Percentiles rank a stretch among this genome's conserved stretches.
phyloP scores from a whole-genome alignment of 805 yeast genomes.

The Cyberlindnera mrakii region DNA sequence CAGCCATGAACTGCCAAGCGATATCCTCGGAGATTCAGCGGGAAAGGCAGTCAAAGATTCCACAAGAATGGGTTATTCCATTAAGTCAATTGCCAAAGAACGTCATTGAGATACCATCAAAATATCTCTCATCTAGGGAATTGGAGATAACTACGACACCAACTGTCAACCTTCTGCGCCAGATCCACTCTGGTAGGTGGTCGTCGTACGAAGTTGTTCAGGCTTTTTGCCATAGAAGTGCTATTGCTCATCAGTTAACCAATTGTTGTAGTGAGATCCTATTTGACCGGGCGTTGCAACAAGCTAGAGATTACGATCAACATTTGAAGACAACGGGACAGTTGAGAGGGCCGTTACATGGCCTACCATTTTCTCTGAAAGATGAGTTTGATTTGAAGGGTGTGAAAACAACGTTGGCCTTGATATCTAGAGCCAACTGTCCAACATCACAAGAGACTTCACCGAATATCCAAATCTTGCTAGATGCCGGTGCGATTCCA shows the following conservation, averaged over 20 bases:
- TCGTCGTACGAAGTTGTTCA: constrained; percentile 38
- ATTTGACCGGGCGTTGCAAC: constrained; percentile 47
- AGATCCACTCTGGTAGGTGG: constrained; percentile 27
- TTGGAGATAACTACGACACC: constrained; percentile 33
- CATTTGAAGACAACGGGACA: constrained; percentile 38
- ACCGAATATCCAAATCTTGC: constrained; percentile 33
- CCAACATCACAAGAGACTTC: constrained; percentile 40
- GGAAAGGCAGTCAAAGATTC: not conserved
- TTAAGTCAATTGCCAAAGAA: not conserved
- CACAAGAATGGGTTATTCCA: not conserved
- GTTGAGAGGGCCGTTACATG: constrained; percentile 58
- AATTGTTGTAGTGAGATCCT: constrained; percentile 33
- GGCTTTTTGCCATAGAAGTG: constrained; percentile 53
- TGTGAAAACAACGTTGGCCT: constrained; percentile 42
- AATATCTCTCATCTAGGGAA: constrained; percentile 18
- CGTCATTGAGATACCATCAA: not conserved
- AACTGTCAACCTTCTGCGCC: constrained; percentile 23
- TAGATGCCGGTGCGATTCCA: constrained; percentile 45
- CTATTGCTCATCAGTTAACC: constrained; percentile 50
- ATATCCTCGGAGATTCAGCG: not conserved
- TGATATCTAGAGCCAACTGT: constrained; percentile 38
- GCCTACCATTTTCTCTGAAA: constrained; percentile 59
- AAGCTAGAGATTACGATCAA: constrained; percentile 50
- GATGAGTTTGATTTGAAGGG: constrained; percentile 37
- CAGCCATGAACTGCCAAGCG: not conserved